Percentiles rank a stretch among this genome's conserved stretches.
Conservation (phyloP, 345 rosid genomes). For the Corymbia maculata region DNA sequence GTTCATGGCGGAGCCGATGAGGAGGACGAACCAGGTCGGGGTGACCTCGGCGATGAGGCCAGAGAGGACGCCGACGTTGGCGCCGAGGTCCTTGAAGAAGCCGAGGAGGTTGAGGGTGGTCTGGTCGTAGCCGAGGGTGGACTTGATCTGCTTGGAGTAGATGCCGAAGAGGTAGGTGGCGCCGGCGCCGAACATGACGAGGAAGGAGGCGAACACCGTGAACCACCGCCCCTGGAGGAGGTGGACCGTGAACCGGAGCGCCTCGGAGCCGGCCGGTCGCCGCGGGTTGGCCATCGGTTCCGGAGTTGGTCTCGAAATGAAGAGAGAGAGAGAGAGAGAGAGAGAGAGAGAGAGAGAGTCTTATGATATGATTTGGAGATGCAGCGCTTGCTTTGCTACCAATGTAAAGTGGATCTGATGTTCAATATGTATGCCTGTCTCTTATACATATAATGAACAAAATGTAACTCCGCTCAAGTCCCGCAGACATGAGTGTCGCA, state of each 20-base stretch:
- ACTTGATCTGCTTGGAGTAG: conserved; percentile 72
- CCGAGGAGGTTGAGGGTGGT: conserved; percentile 72
- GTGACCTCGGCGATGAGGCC: conserved; percentile 84
- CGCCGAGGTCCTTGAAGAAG: conserved; percentile 85
- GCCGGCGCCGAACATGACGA: conserved; percentile 88
- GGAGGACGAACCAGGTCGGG: conserved; percentile 85
- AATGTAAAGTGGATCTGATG: not conserved
- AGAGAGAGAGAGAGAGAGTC: not conserved
- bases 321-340: not conserved
- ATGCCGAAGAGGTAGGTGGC: conserved; percentile 79
- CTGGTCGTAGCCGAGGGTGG: conserved; percentile 73
- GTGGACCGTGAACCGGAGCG: conserved; percentile 26
- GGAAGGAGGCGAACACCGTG: conserved; percentile 76
- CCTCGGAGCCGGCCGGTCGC: conserved; percentile 1
- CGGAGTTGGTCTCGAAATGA: not conserved
- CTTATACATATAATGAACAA: not conserved
- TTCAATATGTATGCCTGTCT: not conserved
- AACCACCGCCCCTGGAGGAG: conserved; percentile 72
- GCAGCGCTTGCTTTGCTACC: not conserved
- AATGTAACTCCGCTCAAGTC: not conserved
- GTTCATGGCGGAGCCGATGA: conserved; percentile 71
- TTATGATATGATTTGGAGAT: not conserved
- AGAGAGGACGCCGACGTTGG: conserved; percentile 66
- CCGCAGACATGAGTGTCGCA: not conserved
- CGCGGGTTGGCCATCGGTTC: not conserved